Evolutionary conservation across 2,329 filamentous ascomycete species (phyloP), one percentile per base, ranked within the genome.

Genomic region (Neonectria neomacrospora): DNA sequence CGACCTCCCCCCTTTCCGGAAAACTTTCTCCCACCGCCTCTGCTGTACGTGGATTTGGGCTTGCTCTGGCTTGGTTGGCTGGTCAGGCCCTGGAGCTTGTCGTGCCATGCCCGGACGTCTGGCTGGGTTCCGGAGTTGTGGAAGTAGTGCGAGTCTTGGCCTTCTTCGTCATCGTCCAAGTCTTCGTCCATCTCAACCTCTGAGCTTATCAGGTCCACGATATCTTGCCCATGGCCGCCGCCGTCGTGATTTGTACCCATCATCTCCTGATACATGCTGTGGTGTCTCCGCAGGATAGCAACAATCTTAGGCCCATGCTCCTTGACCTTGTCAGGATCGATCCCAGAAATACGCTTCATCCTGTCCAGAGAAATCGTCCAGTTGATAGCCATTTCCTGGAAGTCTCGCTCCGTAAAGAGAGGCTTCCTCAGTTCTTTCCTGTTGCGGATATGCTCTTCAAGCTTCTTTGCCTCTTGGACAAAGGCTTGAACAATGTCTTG

Each of bases 311-410:
- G 79, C 8, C 91, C 91, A 72, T 89, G 88, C 2, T 81, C 80
- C 47, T 82, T 74, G 23, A 93, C 89, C 73, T 88, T 90, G 26
- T 88, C 86, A 1, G 75, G 67, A 57, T 90, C 84, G 61, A 94
- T 90, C 10, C 85, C 86, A 0, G 83, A 83, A 52, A 95, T 91
- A 9, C 77, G 76, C 32, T 78, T 80, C 88, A 96, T 91, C 61
- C 88, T 80, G 16, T 86, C 83, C 10, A 87, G 71, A 9, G 82
- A 87, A 8, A 80, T 82, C 1, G 91, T 91, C 82, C 91, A 91
- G 34, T 82, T 78, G 53, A 93, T 87, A 12, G 87, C 90, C 90
- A 96, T 94, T 68, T 90, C 86, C 37, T 89, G 87, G 54, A 94
- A 84, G 14, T 92, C 83, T 22, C 82, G 83, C 64, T 93, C 90